Percentiles rank a stretch among this genome's conserved stretches.
Conservation (phyloP, 495 filamentous ascomycete species). For the Friedmanniomyces endolithicus region DNA sequence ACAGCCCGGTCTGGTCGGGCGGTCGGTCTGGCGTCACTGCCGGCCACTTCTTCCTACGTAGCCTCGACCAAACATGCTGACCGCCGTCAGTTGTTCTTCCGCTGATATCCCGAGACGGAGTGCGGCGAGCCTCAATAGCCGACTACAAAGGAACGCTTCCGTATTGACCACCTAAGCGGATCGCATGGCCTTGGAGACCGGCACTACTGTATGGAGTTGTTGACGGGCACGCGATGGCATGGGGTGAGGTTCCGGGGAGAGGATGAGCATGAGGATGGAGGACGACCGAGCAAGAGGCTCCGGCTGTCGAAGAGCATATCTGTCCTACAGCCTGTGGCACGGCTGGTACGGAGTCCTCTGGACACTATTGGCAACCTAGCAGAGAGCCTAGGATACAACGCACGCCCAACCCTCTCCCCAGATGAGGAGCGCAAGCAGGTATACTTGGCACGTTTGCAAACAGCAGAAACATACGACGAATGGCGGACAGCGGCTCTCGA, state of each 20-base stretch:
- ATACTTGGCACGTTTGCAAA: background rate
- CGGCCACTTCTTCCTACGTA: background rate
- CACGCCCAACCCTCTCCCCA: background rate
- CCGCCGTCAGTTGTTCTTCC: background rate
- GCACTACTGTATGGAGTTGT: background rate
- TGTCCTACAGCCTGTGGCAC: background rate
- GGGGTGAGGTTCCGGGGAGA: background rate
- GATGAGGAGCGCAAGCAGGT: background rate
- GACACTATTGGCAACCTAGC: background rate
- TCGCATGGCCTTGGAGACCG: background rate
- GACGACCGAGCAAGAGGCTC: background rate
- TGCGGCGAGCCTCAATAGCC: background rate
- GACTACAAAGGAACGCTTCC: background rate
- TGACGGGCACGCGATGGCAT: background rate
- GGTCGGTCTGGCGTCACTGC: too few species aligned
- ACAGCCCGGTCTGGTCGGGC: background rate
- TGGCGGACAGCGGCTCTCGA: conserved; percentile 50
- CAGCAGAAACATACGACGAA: conserved; percentile 26
- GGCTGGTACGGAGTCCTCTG: background rate
- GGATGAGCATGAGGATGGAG: background rate
- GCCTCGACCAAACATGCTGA: conserved; percentile 1
- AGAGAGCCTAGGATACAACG: background rate
- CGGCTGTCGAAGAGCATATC: background rate
- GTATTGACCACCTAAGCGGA: background rate
- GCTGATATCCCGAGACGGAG: background rate